Base-by-base conservation (phyloP, 192 early-diverging fungal species). In the Gamsiella multidivaricata region DNA sequence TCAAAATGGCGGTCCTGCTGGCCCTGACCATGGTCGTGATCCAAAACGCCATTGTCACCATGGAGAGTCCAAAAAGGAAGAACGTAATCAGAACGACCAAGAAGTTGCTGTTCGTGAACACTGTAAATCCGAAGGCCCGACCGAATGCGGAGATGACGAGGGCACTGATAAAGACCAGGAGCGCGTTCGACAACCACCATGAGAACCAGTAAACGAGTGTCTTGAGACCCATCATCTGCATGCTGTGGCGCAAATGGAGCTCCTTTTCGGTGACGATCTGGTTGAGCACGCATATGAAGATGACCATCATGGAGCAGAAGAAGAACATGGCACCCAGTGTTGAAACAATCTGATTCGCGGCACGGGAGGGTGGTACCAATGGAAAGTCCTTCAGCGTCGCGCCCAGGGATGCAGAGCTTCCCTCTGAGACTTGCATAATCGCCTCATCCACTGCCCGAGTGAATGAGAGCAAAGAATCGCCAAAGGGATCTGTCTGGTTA, bases 211-310 rank as follows among this genome's bases (percentile, higher is more conserved):
- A 93, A 3, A 90, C 85, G 29, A 80, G 59, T 11, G 71, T 69
- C 69, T 87, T 89, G 32, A 93, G 83, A n/a, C 92, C 92, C 90
- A 94, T 92, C 86, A 92, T 91, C 31, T 91, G 84, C 88, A 94
- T 90, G 46, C 85, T 87, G 60, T 89, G 88, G 15, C 88, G 84
- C 63, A 94, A 69, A 52, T 91, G 88, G 28, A 69, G 66, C 58
- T 94, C 92, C 70, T 93, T 93, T 66, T 94, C 92, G 17, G 85
- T 72, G 0, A 94, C 92, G 50, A 94, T 88, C 29, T 86, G 88
- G 64, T 91, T 90, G 42, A 94, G 81, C 32, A 84, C 69, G 43
- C 62, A 69, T 70, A 86, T 84, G 41, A 87, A 87, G 54, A 88
- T 84, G 42, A 87, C 69, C 85, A 88, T 87, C 45, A 80, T 76